Evolutionary conservation across 2,329 filamentous ascomycete species (phyloP).

Genomic region (Metarhizium robertsii): DNA sequence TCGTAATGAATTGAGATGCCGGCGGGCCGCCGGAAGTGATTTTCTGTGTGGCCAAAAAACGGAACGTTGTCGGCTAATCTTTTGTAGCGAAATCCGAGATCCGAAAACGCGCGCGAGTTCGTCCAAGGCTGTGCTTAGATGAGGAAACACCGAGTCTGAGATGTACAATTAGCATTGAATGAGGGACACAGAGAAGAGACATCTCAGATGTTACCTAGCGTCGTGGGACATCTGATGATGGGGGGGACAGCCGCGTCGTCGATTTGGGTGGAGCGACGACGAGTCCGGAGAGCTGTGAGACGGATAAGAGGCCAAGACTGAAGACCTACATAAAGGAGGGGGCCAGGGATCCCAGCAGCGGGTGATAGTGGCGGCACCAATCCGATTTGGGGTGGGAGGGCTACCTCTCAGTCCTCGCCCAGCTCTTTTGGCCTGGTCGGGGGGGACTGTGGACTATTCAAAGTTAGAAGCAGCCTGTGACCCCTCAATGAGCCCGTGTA

Average conservation of each 20-base stretch:
- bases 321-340: background rate
- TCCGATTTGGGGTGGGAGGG: background rate
- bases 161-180: background rate
- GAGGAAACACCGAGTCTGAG: background rate
- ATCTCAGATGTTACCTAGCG: background rate
- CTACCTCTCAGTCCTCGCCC: no score
- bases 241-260: background rate
- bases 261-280: constrained; percentile 5
- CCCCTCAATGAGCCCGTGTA: no score
- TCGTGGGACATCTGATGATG: background rate
- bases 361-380: constrained; percentile 3
- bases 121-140: background rate
- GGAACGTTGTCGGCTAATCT: background rate
- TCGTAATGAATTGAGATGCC: background rate
- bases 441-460: no score
- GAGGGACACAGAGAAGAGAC: background rate
- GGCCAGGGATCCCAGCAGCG: background rate
- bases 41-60: background rate
- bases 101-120: background rate
- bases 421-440: no score
- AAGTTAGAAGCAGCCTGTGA: no score
- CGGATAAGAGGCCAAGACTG: no score
- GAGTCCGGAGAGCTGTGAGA: background rate
- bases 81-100: background rate
- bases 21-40: background rate